Percentiles rank a stretch among this genome's conserved stretches.
These are phyloP conservation scores for Ophiosphaerella narmari DNA, from an alignment of 2,329 filamentous ascomycete species.

Conservation along the genomic window DNA sequence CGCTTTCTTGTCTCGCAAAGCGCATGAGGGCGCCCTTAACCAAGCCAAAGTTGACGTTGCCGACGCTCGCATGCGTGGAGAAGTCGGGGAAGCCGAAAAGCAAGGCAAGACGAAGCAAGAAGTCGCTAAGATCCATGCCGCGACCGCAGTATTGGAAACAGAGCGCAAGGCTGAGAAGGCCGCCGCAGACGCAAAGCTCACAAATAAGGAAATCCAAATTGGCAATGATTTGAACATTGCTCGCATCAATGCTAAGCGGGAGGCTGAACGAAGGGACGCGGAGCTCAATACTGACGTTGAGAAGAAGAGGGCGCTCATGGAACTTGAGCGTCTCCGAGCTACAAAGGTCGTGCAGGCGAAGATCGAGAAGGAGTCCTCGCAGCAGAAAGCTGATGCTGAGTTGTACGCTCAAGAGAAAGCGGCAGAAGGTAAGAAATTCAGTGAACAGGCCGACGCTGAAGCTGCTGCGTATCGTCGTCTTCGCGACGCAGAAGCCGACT, in stretches of 20 bases:
- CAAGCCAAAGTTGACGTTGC: slow-evolving; percentile 70
- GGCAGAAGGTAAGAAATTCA: slow-evolving; percentile 61
- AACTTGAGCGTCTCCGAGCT: slow-evolving; percentile 79
- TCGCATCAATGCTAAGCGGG: slow-evolving; percentile 72
- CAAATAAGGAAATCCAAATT: slow-evolving; percentile 73
- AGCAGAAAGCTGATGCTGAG: slow-evolving; percentile 68
- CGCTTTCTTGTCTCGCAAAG: slow-evolving; percentile 78
- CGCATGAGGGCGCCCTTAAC: slow-evolving; percentile 82
- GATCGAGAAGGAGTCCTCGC: slow-evolving; percentile 68
- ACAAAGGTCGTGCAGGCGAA: slow-evolving; percentile 77
- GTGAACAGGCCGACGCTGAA: slow-evolving; percentile 64
- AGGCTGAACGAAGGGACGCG: slow-evolving; percentile 76
- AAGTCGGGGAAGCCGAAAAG: slow-evolving; percentile 77
- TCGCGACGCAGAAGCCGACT: slow-evolving; percentile 51
- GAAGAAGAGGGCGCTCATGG: slow-evolving; percentile 75
- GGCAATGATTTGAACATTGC: slow-evolving; percentile 76
- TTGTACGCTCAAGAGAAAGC: slow-evolving; percentile 56
- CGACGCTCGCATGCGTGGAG: slow-evolving; percentile 65
- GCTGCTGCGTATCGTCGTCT: slow-evolving; percentile 53
- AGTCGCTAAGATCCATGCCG: slow-evolving; percentile 84
- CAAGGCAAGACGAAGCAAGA: slow-evolving; percentile 81
- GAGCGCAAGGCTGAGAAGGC: slow-evolving; percentile 83
- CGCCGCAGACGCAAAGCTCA: slow-evolving; percentile 74
- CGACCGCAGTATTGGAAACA: slow-evolving; percentile 83
- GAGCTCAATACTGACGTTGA: slow-evolving; percentile 81